A percentile compares a stretch with the other conserved stretches of the same genome.
Conservation (phyloP, 1,139 yeast species). For the Scheffersomyces insectosa region DNA sequence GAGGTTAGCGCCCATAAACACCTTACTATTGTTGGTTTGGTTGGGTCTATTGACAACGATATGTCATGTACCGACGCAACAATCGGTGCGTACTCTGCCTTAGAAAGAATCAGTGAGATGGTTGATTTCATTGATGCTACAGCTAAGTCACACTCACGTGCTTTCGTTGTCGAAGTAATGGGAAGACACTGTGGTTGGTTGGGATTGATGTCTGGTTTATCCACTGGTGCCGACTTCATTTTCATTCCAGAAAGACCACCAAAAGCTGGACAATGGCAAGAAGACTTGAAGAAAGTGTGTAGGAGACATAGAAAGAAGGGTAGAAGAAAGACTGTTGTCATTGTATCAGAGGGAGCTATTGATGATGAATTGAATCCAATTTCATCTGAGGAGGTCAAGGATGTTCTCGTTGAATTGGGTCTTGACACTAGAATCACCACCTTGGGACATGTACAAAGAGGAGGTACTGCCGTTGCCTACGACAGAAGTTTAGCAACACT, state of each 20-base stretch:
- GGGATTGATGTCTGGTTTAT: slow-evolving; percentile 79
- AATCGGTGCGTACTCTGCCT: slow-evolving; percentile 76
- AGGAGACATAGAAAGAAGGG: slow-evolving; percentile 68
- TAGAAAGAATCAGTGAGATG: slow-evolving; percentile 75
- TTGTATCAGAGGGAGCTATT: slow-evolving; percentile 84
- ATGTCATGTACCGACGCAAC: slow-evolving; percentile 84
- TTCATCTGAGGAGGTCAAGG: slow-evolving; percentile 64
- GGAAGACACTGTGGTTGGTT: slow-evolving; percentile 91
- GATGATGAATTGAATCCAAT: slow-evolving; percentile 66
- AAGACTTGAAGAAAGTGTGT: slow-evolving; percentile 65
- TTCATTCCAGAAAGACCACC: slow-evolving; percentile 79
- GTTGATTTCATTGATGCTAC: slow-evolving; percentile 84
- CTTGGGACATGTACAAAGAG: slow-evolving; percentile 83
- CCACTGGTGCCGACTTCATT: slow-evolving; percentile 79
- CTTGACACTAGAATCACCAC: slow-evolving; percentile 79
- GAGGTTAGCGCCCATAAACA: slow-evolving; percentile 54
- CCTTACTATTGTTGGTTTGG: slow-evolving; percentile 74
- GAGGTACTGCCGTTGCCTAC: slow-evolving; percentile 82
- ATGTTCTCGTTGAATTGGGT: slow-evolving; percentile 69
- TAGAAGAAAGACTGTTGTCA: slow-evolving; percentile 75
- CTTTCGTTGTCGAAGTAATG: slow-evolving; percentile 87
- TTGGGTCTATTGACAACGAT: slow-evolving; percentile 82
- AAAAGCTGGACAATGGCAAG: slow-evolving; percentile 59
- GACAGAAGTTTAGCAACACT: slow-evolving; percentile 75
- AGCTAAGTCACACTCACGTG: slow-evolving; percentile 80